Conservation (phyloP, 805 yeast species). For the Starmerella gropengiesseri region DNA sequence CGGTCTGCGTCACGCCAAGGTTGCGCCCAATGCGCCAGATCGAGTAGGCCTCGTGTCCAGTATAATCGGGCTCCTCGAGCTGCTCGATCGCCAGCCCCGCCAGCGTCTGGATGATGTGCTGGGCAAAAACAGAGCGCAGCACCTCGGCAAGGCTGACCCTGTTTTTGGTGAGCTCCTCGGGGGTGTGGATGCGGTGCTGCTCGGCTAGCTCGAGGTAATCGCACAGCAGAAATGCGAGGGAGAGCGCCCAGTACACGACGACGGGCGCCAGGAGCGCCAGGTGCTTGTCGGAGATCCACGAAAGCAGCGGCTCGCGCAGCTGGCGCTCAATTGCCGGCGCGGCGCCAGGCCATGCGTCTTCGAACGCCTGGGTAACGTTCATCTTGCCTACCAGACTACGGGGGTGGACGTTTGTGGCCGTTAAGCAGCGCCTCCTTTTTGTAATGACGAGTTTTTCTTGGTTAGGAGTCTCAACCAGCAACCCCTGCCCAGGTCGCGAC, state of each 20-base stretch:
- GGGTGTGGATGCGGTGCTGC: constrained; percentile 79
- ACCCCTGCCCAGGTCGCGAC: constrained; percentile 6
- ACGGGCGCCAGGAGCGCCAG: constrained; percentile 68
- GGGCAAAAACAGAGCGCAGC: constrained; percentile 67
- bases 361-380: not conserved
- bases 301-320: constrained; percentile 34
- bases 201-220: constrained; percentile 71
- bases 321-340: constrained; percentile 11
- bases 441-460: not conserved
- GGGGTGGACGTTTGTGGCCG: no score
- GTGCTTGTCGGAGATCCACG: constrained; percentile 59
- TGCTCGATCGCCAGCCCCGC: constrained; percentile 49
- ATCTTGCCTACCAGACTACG: no score
- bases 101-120: constrained; percentile 71
- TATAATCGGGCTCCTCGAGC: constrained; percentile 40
- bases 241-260: constrained; percentile 71
- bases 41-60: constrained; percentile 42
- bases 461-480: not conserved
- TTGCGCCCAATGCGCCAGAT: constrained; percentile 38
- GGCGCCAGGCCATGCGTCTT: constrained; percentile 16
- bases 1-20: constrained; percentile 26
- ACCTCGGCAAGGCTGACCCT: constrained; percentile 63
- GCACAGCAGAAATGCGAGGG: constrained; percentile 59
- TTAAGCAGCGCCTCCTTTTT: constrained; percentile 1
- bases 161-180: constrained; percentile 76